Percentiles rank a stretch among this genome's conserved stretches.
Conservation (phyloP, 768 basidiomycete species). For the Termitomyces sp. region DNA sequence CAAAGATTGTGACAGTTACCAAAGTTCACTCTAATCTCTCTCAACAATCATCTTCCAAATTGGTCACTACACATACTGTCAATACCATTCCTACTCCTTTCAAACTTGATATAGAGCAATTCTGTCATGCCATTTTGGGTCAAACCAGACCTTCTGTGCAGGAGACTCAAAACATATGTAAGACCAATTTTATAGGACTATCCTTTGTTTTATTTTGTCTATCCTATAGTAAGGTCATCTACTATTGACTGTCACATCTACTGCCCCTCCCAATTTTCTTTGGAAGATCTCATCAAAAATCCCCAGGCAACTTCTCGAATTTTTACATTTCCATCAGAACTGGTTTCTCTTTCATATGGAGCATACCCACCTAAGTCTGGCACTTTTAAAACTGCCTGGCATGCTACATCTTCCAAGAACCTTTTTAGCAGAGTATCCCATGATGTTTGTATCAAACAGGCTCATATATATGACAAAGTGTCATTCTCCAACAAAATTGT, state of each 20-base stretch:
- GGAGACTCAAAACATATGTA: not conserved
- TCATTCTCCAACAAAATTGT: not conserved
- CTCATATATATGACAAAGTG: not conserved
- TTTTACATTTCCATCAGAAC: not conserved
- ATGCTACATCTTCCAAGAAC: not conserved
- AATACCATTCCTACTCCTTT: not conserved
- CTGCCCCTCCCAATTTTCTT: too few species aligned
- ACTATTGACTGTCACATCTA: too few species aligned
- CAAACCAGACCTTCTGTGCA: not conserved
- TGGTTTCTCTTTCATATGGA: not conserved
- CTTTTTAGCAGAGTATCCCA: not conserved
- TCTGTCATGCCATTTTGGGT: not conserved
- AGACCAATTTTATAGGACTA: not conserved
- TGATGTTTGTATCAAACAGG: not conserved
- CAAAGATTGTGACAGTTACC: too few species aligned
- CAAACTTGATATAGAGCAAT: not conserved
- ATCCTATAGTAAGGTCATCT: not conserved
- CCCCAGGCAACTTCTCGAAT: not conserved
- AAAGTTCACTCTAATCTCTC: too few species aligned
- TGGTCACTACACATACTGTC: not conserved
- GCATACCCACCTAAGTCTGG: not conserved
- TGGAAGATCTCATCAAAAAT: not conserved
- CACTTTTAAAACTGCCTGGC: not conserved
- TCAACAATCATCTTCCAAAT: not conserved
- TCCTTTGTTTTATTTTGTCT: not conserved